These are phyloP conservation scores for Dioscorea alata DNA, from an alignment of 106 monocot genomes.

Conservation along the genomic window DNA sequence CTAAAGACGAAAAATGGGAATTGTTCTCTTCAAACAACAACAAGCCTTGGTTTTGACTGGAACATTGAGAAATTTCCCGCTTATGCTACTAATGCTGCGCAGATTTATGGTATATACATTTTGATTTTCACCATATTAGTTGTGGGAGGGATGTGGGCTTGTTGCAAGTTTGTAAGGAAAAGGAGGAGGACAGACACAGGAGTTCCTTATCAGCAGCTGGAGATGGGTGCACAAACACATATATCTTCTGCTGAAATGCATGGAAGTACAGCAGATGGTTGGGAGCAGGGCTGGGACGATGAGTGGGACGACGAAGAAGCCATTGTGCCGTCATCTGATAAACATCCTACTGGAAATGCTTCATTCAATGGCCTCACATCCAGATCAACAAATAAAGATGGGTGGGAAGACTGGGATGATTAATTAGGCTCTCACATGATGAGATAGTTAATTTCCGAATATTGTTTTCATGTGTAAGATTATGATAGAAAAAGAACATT, in stretches of 20 bases:
- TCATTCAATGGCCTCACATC: slow-evolving; percentile 41
- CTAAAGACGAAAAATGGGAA: slow-evolving; percentile 27
- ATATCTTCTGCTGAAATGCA: slow-evolving; percentile 7
- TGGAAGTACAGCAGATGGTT: slow-evolving; percentile 22
- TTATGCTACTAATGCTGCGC: slow-evolving; percentile 42
- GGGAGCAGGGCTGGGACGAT: slow-evolving; percentile 70
- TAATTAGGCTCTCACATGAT: background rate
- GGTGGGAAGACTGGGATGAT: slow-evolving; percentile 81
- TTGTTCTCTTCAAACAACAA: slow-evolving; percentile 26
- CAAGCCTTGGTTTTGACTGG: slow-evolving; percentile 17
- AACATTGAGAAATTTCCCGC: slow-evolving; percentile 23
- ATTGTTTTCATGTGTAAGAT: too few relatives aligned
- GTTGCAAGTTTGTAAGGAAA: slow-evolving; percentile 52
- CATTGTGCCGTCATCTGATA: slow-evolving; percentile 8
- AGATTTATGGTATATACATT: slow-evolving; percentile 47
- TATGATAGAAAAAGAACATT: too few relatives aligned
- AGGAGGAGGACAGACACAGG: slow-evolving; percentile 27
- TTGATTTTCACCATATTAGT: slow-evolving; percentile 26
- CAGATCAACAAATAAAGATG: slow-evolving; percentile 40
- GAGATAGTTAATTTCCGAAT: background rate
- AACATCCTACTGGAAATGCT: slow-evolving; percentile 5
- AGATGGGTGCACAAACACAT: slow-evolving; percentile 34
- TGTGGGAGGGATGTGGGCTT: slow-evolving; percentile 42
- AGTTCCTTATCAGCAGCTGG: slow-evolving; percentile 62
- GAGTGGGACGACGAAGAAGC: slow-evolving; percentile 74